Base-by-base conservation (phyloP, 2,329 filamentous ascomycete genomes). In the Paracoccidioides lutzii region DNA sequence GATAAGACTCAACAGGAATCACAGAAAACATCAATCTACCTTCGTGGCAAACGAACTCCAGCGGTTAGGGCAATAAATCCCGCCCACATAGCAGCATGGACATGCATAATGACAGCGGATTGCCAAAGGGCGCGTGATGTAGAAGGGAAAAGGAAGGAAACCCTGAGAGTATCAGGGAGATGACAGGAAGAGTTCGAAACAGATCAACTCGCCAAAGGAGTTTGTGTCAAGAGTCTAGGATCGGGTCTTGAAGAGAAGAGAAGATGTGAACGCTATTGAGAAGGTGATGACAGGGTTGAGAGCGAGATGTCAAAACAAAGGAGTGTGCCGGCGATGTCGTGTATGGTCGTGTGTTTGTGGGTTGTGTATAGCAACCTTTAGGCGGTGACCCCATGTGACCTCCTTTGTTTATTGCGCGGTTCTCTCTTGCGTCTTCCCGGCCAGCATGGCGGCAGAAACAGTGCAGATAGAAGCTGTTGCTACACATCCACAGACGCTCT, bases 1-100 rank as follows among this genome's bases (percentile, higher is more conserved):
- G 10, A 33, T 9, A 46, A 9, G 10, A 40, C 32, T 33, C 10
- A 30, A 41, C 38, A n/a, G 33, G 30, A 3, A 9, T 2, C 41
- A n/a, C 9, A 52, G 37, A 33, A 45, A 45, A 6, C 41, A 32
- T 38, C n/a, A 44, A 38, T 44, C 30, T 49, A 54, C 53, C 43
- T 54, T 46, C 30, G 53, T 40, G 53, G 53, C 37, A 54, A 45
- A 45, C 30, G n/a, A 30, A 35, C 53, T 3, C 43, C 53, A 46
- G 35, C 32, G 38, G 44, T 35, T 35, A 54, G 43, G n/a, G 53
- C 42, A 48, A 49, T 35, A 3, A 54, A 54, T 41, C 7, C 44
- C 30, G 28, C 53, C 28, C 35, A 35, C 9, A 54, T 40, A 10
- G 30, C 28, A 7, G 42, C 33, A 12, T 41, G 43, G 37, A 54